phyloP scores from a whole-genome alignment of 352 stramenopile species.

The Pythium aquatile region DNA sequence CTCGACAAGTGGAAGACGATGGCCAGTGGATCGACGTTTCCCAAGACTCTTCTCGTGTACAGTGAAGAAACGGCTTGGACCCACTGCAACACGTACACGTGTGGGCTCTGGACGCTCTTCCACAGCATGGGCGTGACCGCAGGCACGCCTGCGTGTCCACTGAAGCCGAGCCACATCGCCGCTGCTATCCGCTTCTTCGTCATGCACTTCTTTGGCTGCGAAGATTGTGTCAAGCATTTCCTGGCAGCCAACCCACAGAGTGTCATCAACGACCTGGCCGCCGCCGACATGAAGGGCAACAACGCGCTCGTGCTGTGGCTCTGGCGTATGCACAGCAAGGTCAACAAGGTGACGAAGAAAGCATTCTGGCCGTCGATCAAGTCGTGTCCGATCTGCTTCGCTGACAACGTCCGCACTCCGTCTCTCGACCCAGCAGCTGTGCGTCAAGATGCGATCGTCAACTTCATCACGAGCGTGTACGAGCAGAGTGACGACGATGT shows the following conservation, averaged over 20 bases:
- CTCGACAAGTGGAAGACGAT: constrained; percentile 64
- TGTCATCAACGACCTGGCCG: constrained; percentile 44
- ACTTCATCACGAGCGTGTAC: constrained; percentile 57
- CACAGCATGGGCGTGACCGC: constrained; percentile 64
- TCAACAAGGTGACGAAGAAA: constrained; percentile 78
- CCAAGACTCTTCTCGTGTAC: constrained; percentile 54
- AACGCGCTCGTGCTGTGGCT: constrained; percentile 65
- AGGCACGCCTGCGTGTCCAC: constrained; percentile 31
- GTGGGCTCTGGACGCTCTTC: constrained; percentile 80
- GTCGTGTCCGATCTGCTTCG: constrained; percentile 60
- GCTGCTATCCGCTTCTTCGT: constrained; percentile 68
- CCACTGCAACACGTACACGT: constrained; percentile 78
- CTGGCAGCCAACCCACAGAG: constrained; percentile 56
- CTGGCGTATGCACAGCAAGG: constrained; percentile 83
- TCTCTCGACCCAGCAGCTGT: constrained; percentile 49
- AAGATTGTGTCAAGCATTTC: constrained; percentile 77
- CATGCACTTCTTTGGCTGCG: constrained; percentile 82
- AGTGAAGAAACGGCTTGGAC: constrained; percentile 49
- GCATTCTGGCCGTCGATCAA: constrained; percentile 56
- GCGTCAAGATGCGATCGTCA: constrained; percentile 50
- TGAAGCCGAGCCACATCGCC: constrained; percentile 58
- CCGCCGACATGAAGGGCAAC: constrained; percentile 36
- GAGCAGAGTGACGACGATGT: constrained; percentile 46
- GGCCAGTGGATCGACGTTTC: constrained; percentile 48
- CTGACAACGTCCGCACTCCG: constrained; percentile 40